Base-by-base conservation (phyloP, 2,329 filamentous ascomycete genomes). In the Colletotrichum sp. region DNA sequence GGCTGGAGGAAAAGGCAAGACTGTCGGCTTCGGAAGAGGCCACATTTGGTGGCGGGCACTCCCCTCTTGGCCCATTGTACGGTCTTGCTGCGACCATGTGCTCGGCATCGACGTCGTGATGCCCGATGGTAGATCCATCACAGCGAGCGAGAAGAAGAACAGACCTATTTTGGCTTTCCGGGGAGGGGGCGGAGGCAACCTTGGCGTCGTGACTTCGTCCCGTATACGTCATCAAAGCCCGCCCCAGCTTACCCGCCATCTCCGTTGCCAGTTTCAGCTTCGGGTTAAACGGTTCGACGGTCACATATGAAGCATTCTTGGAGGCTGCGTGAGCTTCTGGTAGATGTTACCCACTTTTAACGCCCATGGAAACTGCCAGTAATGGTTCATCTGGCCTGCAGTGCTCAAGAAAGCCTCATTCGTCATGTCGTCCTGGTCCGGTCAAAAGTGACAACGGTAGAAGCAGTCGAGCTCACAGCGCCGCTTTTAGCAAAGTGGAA, bases 11-110 rank as follows among this genome's bases (percentile, higher is more conserved):
- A 88, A 89, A 18, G 90, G 90, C 63, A 82, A 79, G 2, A 89
- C 88, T 1, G 91, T 93, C 7, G 91, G 91, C 3, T 78, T 91
- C 12, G 88, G 89, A 1, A 92, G 92, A 18, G 92, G 92, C 1
- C 93, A 90, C 78, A 88, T 85, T 85, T 3, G 90, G 91, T 79
- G 91, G 91, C 15, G 92, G 92, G 0, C 90, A 92, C 79, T 88
- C 87, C 1, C 84, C 87, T 0, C 83, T 93, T 1, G 85, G 84
- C 34, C 88, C 88, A 2, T 83, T 80, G 16, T 90, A 89, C 60
- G 92, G 92, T 6, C 84, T 94, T 0, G 89, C 83, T 16, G 91
- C 90, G 92, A 93, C 76, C 88, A 71, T 52, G 68, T 71, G 7
- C 81, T 90, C n/a, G 84, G 86, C 26, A 85, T 88, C 77, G 85